Evolutionary conservation across 2,329 filamentous ascomycete species (phyloP).

Genomic region (Beauveria varroae): DNA sequence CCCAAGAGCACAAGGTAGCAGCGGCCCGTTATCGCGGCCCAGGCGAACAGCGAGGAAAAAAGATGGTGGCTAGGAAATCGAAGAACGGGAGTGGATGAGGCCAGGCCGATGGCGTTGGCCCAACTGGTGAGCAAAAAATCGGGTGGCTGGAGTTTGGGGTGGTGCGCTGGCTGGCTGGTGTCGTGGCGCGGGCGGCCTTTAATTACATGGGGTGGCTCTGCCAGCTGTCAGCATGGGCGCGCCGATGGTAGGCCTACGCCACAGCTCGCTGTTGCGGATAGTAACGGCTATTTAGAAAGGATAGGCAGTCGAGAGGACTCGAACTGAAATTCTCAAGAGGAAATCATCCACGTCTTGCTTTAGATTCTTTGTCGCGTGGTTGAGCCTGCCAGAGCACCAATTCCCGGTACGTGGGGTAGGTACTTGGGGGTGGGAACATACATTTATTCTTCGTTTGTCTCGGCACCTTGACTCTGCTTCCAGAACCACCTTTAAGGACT

Average conservation of each 20-base stretch:
- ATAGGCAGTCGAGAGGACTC: no score
- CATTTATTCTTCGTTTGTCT: no score
- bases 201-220: not conserved
- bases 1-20: not conserved
- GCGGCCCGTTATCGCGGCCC: constrained; percentile 1
- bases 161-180: not conserved
- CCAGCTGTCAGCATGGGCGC: not conserved
- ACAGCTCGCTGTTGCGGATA: no score
- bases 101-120: not conserved
- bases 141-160: constrained; percentile 5
- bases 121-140: constrained; percentile 9
- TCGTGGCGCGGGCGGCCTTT: not conserved
- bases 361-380: no score
- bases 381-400: no score
- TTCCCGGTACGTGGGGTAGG: no score
- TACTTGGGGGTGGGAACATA: no score
- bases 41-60: not conserved
- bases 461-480: no score
- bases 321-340: no score
- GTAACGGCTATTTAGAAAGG: not conserved
- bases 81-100: not conserved
- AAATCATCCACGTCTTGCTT: no score
- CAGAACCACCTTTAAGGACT: no score
- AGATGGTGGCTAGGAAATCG: constrained; percentile 9
- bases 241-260: not conserved